These are phyloP conservation scores for Plasmodium knowlesi DNA, from an alignment of 169 alveolate genomes.

Conservation along the genomic window DNA sequence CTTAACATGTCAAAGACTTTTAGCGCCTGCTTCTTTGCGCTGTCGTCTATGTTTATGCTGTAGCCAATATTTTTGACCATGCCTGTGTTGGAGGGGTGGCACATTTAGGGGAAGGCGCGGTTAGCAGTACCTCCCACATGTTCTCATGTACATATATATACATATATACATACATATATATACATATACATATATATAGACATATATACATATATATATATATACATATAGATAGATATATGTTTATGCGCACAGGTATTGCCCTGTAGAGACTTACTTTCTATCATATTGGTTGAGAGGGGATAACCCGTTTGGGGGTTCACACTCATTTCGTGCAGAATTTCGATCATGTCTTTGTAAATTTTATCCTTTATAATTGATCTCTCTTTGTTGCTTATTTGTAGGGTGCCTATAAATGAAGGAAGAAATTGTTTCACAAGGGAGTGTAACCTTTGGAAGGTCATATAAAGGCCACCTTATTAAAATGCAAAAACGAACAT, in stretches of 20 bases:
- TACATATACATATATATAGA: neutral
- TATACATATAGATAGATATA: neutral
- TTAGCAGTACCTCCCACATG: neutral
- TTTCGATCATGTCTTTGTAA: slow-evolving; percentile 87
- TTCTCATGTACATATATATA: neutral
- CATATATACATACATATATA: neutral
- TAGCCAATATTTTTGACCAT: slow-evolving; percentile 80
- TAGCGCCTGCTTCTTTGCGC: slow-evolving; percentile 88
- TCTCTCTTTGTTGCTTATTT: slow-evolving; percentile 92
- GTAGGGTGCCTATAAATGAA: slow-evolving; percentile 84
- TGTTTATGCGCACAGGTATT: neutral
- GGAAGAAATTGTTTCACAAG: neutral
- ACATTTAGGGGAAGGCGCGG: neutral
- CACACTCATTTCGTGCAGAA: slow-evolving; percentile 85
- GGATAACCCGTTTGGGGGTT: slow-evolving; percentile 91
- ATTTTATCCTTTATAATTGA: slow-evolving; percentile 83
- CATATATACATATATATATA: too few species aligned
- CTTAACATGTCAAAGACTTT: slow-evolving; percentile 86
- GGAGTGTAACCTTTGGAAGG: slow-evolving; percentile 49
- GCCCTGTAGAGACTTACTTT: slow-evolving; percentile 81
- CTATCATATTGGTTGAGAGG: slow-evolving; percentile 87
- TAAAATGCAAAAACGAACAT: neutral
- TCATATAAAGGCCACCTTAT: slow-evolving; percentile 17
- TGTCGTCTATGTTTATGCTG: slow-evolving; percentile 85
- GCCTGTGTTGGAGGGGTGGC: slow-evolving; percentile 7